Evolutionary conservation across 2,329 filamentous ascomycete species (phyloP).

Genomic region (Aspergillus sp.): DNA sequence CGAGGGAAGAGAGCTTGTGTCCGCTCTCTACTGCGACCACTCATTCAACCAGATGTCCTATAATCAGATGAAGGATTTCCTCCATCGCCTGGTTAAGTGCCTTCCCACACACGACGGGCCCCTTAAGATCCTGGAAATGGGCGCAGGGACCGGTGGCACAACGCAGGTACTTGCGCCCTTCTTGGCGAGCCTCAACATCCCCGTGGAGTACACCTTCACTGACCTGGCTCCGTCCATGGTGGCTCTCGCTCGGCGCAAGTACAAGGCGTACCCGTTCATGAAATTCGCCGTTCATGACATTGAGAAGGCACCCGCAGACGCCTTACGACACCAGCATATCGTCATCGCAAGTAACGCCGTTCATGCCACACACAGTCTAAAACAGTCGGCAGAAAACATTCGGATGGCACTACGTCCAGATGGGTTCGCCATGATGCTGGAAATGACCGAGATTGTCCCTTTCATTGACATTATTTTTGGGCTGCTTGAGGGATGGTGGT

Average conservation of each 20-base stretch:
- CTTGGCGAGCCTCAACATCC: slow-evolving; percentile 22
- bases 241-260: slow-evolving; percentile 26
- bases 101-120: too few species aligned
- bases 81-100: too few species aligned
- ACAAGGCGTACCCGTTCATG: slow-evolving; percentile 29
- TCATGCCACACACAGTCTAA: slow-evolving; percentile 32
- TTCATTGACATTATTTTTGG: slow-evolving; percentile 37
- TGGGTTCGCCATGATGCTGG: slow-evolving; percentile 30
- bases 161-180: slow-evolving; percentile 24
- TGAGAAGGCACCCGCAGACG: slow-evolving; percentile 24
- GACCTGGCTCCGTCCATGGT: slow-evolving; percentile 37
- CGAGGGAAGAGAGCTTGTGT: too few species aligned
- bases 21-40: too few species aligned
- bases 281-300: slow-evolving; percentile 31
- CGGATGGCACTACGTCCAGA: slow-evolving; percentile 24
- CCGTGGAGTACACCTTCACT: slow-evolving; percentile 38
- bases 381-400: too few species aligned
- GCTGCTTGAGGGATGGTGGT: slow-evolving; percentile 42
- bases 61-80: background rate
- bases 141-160: slow-evolving; percentile 39
- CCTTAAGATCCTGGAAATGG: slow-evolving; percentile 34
- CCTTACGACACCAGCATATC: too few species aligned
- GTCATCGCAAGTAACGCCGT: slow-evolving; percentile 33
- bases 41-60: too few species aligned
- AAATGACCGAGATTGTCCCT: slow-evolving; percentile 24